A percentile compares a stretch with the other conserved stretches of the same genome.
phyloP scores from a whole-genome alignment of 2,329 filamentous ascomycete genomes.

The Mycosphaerella arachidis region DNA sequence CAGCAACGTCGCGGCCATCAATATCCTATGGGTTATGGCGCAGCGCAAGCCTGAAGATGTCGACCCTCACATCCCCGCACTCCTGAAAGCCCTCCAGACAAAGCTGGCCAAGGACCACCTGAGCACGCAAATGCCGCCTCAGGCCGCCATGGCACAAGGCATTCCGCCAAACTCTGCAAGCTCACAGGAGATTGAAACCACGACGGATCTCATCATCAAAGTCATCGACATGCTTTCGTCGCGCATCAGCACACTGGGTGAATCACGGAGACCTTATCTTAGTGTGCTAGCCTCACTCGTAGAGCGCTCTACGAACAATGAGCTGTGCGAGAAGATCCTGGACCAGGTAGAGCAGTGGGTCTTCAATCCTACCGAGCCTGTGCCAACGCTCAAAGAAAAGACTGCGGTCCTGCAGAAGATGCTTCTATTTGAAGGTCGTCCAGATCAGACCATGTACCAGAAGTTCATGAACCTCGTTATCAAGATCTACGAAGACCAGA shows the following conservation, averaged over 20 bases:
- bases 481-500: conserved; percentile 95
- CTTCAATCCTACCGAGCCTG: conserved; percentile 89
- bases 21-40: conserved; percentile 87
- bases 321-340: conserved; percentile 86
- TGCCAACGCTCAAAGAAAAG: conserved; percentile 97
- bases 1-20: conserved; percentile 83
- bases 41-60: conserved; percentile 80
- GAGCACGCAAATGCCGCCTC: conserved; percentile 59
- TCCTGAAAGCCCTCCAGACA: conserved; percentile 90
- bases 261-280: conserved; percentile 86
- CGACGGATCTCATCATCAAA: conserved; percentile 87
- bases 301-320: conserved; percentile 84
- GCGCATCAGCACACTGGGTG: conserved; percentile 86
- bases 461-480: conserved; percentile 96
- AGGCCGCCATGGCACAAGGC: conserved; percentile 45
- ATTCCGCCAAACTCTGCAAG: conserved; percentile 52
- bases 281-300: conserved; percentile 92
- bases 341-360: conserved; percentile 95
- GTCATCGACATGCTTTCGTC: conserved; percentile 88
- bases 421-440: conserved; percentile 84
- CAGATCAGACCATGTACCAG: conserved; percentile 77
- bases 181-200: conserved; percentile 77
- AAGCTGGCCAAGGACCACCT: conserved; percentile 95
- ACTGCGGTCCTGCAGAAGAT: conserved; percentile 99
- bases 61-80: conserved; percentile 76